These are phyloP conservation scores for Lunularia cruciata DNA, from an alignment of 225 moss, liverwort and hornwort genomes.

Conservation along the genomic window DNA sequence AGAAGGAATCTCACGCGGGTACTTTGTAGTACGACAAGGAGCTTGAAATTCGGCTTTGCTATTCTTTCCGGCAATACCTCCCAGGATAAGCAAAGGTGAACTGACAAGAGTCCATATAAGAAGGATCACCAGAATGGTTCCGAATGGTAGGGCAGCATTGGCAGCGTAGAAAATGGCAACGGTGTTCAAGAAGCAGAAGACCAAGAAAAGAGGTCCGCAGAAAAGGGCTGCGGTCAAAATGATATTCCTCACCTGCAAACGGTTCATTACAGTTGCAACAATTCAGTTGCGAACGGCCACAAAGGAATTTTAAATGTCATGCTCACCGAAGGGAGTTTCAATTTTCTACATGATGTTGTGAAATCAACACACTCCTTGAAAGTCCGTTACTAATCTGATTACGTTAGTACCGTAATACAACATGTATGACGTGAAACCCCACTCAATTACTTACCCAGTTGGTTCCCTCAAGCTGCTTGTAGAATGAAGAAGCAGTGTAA, in stretches of 20 bases:
- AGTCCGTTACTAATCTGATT: no score
- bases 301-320: no score
- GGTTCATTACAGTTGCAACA: no score
- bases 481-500: slow-evolving; percentile 85
- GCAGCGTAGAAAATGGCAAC: slow-evolving; percentile 89
- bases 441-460: slow-evolving; percentile 63
- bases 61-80: slow-evolving; percentile 92
- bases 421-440: no score
- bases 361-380: no score
- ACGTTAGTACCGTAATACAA: no score
- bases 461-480: slow-evolving; percentile 87
- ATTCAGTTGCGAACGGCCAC: no score
- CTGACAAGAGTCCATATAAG: slow-evolving; percentile 91
- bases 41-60: slow-evolving; percentile 90
- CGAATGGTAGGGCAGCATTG: slow-evolving; percentile 94
- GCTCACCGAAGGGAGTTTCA: no score
- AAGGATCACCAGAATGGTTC: slow-evolving; percentile 85
- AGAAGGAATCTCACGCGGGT: slow-evolving; percentile 81
- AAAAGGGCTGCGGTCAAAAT: slow-evolving; percentile 80
- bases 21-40: slow-evolving; percentile 90
- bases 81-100: slow-evolving; percentile 79
- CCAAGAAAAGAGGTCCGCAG: slow-evolving; percentile 87
- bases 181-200: slow-evolving; percentile 86
- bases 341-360: no score
- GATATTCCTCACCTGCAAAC: slow-evolving; percentile 79